These are phyloP conservation scores for Aeminium ludgeri DNA, from an alignment of 495 filamentous ascomycete species.

Conservation along the genomic window DNA sequence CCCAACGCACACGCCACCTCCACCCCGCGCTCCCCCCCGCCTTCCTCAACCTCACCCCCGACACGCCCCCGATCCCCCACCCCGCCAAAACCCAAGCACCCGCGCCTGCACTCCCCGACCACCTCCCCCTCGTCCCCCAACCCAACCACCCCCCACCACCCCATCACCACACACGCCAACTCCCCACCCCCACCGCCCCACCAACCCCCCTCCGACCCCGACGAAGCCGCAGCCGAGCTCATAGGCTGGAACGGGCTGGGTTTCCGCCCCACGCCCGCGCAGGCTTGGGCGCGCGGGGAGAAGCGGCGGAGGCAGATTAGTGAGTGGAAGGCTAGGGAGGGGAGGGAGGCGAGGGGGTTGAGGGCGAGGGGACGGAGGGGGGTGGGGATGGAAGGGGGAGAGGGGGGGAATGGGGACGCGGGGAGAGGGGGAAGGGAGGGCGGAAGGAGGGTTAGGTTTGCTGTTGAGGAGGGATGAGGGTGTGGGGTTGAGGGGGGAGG, in stretches of 20 bases:
- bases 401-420: neutral
- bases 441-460: neutral
- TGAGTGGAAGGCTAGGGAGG: slow-evolving; percentile 70
- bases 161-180: too few species aligned
- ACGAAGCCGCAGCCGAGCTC: too few species aligned
- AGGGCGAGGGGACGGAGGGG: slow-evolving; percentile 2
- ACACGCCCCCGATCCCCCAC: too few species aligned
- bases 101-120: too few species aligned
- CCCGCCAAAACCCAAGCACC: too few species aligned
- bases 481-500: neutral
- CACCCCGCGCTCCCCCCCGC: too few species aligned
- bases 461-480: neutral
- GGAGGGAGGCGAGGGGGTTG: slow-evolving; percentile 49
- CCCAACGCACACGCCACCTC: too few species aligned
- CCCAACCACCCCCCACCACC: too few species aligned
- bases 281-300: slow-evolving; percentile 58
- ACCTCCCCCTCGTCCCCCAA: too few species aligned
- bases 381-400: neutral
- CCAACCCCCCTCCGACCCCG: too few species aligned
- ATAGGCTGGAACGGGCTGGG: slow-evolving; percentile 86
- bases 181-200: too few species aligned
- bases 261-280: slow-evolving; percentile 71
- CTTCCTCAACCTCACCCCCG: too few species aligned
- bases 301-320: slow-evolving; percentile 65
- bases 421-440: neutral